Conservation (phyloP, 208 protist species). For the Acanthamoeba sp. region DNA sequence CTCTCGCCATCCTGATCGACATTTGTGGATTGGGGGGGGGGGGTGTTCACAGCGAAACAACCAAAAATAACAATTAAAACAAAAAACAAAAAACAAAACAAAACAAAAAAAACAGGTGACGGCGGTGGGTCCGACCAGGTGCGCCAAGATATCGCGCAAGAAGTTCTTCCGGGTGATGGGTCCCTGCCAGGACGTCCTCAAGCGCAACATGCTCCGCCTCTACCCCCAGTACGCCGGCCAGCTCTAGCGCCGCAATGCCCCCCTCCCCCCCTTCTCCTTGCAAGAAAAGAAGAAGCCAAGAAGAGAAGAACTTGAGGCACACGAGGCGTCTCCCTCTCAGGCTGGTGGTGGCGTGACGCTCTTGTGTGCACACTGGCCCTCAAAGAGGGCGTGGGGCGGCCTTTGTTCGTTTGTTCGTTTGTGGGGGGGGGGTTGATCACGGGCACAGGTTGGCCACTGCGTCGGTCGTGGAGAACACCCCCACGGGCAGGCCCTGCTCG, state of each 20-base stretch:
- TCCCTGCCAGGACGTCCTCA: constrained; percentile 83
- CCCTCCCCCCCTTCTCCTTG: too few species aligned
- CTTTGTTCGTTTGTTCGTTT: too few species aligned
- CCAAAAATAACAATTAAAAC: too few species aligned
- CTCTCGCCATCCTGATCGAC: not conserved
- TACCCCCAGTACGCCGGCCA: constrained; percentile 76
- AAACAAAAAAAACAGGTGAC: constrained; percentile 45
- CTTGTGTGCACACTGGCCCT: too few species aligned
- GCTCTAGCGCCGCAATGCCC: not conserved
- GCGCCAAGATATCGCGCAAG: constrained; percentile 78
- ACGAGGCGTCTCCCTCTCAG: too few species aligned
- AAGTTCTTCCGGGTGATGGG: constrained; percentile 81
- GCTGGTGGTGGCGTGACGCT: too few species aligned
- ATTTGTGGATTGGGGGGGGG: too few species aligned
- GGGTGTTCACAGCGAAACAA: too few species aligned
- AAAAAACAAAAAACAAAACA: too few species aligned
- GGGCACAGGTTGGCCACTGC: not conserved
- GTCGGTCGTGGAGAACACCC: constrained; percentile 17
- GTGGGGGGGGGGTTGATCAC: not conserved
- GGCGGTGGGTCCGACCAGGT: constrained; percentile 19
- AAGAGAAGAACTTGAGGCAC: too few species aligned
- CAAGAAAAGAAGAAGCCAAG: too few species aligned
- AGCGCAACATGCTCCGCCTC: constrained; percentile 79
- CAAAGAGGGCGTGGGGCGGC: too few species aligned
- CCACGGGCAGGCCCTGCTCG: not conserved